Conservation (phyloP, 2,329 filamentous ascomycete species). For the Sarocladium brachiariae region DNA sequence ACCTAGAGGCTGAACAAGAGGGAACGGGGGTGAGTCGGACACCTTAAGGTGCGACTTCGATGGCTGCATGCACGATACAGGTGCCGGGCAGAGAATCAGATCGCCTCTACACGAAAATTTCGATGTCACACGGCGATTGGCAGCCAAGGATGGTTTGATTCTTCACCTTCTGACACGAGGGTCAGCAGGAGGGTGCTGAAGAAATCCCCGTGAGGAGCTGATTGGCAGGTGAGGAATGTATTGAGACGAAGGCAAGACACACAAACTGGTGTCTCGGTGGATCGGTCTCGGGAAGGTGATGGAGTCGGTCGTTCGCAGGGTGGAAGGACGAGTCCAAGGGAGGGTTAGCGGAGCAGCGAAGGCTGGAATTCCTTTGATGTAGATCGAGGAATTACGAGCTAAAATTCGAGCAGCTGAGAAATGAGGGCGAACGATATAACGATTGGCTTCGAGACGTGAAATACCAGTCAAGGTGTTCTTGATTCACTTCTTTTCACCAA, state of each 20-base stretch:
- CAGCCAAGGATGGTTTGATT: background rate
- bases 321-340: slow-evolving; percentile 9
- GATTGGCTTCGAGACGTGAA: slow-evolving; percentile 19
- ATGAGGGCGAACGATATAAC: slow-evolving; percentile 9
- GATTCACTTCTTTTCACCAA: slow-evolving; percentile 24
- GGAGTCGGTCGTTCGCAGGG: slow-evolving; percentile 12
- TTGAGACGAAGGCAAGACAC: slow-evolving; percentile 6
- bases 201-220: slow-evolving; percentile 1
- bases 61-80: background rate
- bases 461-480: slow-evolving; percentile 34
- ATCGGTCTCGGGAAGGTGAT: slow-evolving; percentile 11
- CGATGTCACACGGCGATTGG: background rate
- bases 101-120: background rate
- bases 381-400: slow-evolving; percentile 31
- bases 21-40: background rate
- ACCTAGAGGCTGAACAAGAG: background rate
- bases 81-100: background rate
- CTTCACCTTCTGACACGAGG: slow-evolving; percentile 2
- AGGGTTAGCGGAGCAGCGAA: slow-evolving; percentile 6
- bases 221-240: slow-evolving; percentile 7
- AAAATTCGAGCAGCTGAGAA: slow-evolving; percentile 12
- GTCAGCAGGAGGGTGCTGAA: background rate
- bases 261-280: slow-evolving; percentile 1
- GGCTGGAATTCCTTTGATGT: slow-evolving; percentile 11
- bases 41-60: background rate